Conservation (phyloP, 805 yeast genomes). For the Priceomyces medius region DNA sequence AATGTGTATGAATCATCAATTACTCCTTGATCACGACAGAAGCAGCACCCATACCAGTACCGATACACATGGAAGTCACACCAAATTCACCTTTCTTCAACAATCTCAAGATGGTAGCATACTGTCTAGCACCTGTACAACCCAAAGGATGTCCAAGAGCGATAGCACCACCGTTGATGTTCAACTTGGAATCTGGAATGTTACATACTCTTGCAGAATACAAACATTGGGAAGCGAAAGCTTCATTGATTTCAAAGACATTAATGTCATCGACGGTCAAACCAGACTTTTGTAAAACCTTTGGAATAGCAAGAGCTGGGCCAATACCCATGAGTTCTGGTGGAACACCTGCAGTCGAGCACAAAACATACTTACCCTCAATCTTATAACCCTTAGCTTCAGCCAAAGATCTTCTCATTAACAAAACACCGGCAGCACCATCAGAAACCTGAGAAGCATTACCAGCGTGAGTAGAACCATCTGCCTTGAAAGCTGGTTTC, state of each 20-base stretch:
- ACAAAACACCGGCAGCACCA: slow-evolving; percentile 89
- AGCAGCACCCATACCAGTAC: slow-evolving; percentile 99
- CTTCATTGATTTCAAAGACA: slow-evolving; percentile 90
- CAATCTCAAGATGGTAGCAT: slow-evolving; percentile 83
- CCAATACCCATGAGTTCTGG: slow-evolving; percentile 98
- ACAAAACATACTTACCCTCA: slow-evolving; percentile 75
- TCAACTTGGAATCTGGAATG: slow-evolving; percentile 61
- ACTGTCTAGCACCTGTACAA: slow-evolving; percentile 78
- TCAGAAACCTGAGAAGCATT: slow-evolving; percentile 95
- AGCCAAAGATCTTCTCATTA: slow-evolving; percentile 85
- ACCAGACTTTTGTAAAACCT: slow-evolving; percentile 61
- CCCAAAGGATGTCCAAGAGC: slow-evolving; percentile 89
- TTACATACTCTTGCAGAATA: slow-evolving; percentile 67
- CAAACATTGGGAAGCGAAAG: slow-evolving; percentile 93
- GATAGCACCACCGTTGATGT: slow-evolving; percentile 95
- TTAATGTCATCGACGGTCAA: slow-evolving; percentile 64
- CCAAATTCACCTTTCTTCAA: slow-evolving; percentile 80
- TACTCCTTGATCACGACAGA: slow-evolving; percentile 79
- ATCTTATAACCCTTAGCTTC: slow-evolving; percentile 68
- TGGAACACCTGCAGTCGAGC: slow-evolving; percentile 87
- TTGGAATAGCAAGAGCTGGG: slow-evolving; percentile 94
- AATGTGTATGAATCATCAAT: slow-evolving; percentile 9
- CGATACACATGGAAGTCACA: slow-evolving; percentile 94
- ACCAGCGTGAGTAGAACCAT: slow-evolving; percentile 92
- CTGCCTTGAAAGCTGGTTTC: slow-evolving; percentile 81